These are phyloP conservation scores for Leccinum incarnatum DNA, from an alignment of 768 basidiomycete species.

Conservation along the genomic window DNA sequence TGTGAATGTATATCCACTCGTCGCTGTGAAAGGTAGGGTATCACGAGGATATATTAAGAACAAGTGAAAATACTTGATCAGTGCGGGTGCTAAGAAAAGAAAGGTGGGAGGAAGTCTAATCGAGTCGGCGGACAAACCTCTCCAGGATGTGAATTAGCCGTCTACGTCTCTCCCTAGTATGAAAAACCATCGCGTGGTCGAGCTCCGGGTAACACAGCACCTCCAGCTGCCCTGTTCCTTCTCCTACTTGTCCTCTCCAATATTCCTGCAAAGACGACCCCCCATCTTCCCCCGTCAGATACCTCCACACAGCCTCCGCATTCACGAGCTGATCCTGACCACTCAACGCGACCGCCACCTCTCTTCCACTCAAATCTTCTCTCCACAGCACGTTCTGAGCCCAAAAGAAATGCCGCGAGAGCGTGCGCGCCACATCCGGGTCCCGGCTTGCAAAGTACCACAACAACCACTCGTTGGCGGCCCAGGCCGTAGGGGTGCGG, in stretches of 20 bases:
- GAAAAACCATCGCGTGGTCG: constrained; percentile 43
- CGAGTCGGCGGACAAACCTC: constrained; percentile 25
- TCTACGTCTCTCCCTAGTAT: constrained; percentile 25
- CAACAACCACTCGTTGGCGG: constrained; percentile 59
- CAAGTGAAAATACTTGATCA: neutral
- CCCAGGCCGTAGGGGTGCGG: constrained; percentile 39
- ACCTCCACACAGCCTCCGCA: constrained; percentile 35
- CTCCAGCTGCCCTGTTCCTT: constrained; percentile 28
- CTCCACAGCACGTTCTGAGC: constrained; percentile 57
- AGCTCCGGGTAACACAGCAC: constrained; percentile 39
- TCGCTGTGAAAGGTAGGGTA: neutral
- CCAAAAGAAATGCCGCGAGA: constrained; percentile 67
- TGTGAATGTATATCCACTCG: neutral
- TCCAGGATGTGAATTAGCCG: constrained; percentile 32
- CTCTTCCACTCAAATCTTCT: constrained; percentile 44
- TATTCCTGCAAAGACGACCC: neutral
- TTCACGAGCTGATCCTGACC: constrained; percentile 45
- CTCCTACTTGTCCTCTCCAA: constrained; percentile 24
- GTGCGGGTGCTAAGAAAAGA: neutral
- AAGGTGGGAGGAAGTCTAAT: neutral
- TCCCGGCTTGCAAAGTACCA: constrained; percentile 70
- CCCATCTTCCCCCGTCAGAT: constrained; percentile 36
- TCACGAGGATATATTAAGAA: neutral
- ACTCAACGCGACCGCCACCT: constrained; percentile 36
- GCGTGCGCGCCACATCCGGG: constrained; percentile 56